Conservation (phyloP, 192 early-diverging fungal species). For the Coemansia sp. region DNA sequence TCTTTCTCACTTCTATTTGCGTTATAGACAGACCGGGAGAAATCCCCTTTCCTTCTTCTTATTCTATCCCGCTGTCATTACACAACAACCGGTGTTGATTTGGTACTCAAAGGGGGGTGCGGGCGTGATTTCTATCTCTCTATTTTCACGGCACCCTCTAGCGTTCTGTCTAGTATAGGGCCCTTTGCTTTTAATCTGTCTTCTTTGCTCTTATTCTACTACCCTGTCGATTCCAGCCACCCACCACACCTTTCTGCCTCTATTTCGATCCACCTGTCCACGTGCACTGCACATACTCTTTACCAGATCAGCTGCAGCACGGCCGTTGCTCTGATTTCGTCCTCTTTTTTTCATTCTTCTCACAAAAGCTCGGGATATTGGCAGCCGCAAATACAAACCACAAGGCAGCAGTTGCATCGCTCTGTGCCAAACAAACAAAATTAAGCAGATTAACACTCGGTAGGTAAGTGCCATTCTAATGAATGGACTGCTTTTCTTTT, state of each 20-base stretch:
- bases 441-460: slow-evolving; percentile 5
- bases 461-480: background rate
- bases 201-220: background rate
- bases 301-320: slow-evolving; percentile 4
- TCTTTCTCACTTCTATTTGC: background rate
- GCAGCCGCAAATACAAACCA: background rate
- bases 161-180: background rate
- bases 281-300: slow-evolving; percentile 6
- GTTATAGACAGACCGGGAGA: background rate
- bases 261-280: slow-evolving; percentile 8
- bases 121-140: slow-evolving; percentile 1
- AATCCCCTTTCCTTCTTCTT: background rate
- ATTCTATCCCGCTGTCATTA: background rate
- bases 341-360: background rate
- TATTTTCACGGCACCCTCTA: slow-evolving; percentile 12
- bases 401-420: background rate
- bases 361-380: background rate
- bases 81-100: background rate
- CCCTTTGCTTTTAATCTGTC: background rate
- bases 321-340: background rate
- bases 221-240: slow-evolving; percentile 1
- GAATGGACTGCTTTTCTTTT: too few relatives aligned
- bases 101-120: slow-evolving; percentile 1
- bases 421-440: slow-evolving; percentile 1
- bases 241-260: background rate